Percentiles rank a stretch among this genome's conserved stretches.
Conservation (phyloP, 495 filamentous ascomycete genomes). For the Hypoxylon lienhwacheense region DNA sequence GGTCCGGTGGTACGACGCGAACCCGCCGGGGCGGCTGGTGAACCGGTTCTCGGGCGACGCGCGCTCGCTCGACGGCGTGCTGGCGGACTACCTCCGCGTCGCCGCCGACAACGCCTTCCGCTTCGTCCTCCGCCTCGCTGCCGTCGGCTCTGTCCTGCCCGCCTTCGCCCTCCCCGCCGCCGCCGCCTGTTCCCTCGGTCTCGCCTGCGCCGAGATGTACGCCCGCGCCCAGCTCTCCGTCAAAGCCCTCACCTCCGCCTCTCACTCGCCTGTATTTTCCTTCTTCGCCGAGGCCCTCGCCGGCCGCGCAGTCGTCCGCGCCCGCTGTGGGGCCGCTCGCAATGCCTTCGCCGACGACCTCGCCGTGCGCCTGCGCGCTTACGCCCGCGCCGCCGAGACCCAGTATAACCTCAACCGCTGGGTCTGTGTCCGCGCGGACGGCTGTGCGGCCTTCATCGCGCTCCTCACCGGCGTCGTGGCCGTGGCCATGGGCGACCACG, state of each 20-base stretch:
- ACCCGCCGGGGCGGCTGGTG: slow-evolving; percentile 82
- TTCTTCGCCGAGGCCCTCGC: slow-evolving; percentile 76
- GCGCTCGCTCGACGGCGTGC: slow-evolving; percentile 78
- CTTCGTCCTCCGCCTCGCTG: slow-evolving; percentile 41
- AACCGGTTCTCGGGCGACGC: slow-evolving; percentile 87
- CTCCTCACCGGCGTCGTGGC: slow-evolving; percentile 9
- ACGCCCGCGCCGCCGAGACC: slow-evolving; percentile 16
- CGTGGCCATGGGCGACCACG: slow-evolving; percentile 2
- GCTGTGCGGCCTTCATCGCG: slow-evolving; percentile 19
- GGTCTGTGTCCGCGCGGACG: slow-evolving; percentile 30
- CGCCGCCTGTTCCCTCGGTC: slow-evolving; percentile 64
- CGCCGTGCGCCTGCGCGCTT: slow-evolving; percentile 61
- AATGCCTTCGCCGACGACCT: slow-evolving; percentile 75
- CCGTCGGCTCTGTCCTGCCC: slow-evolving; percentile 75
- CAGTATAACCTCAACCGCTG: slow-evolving; percentile 69
- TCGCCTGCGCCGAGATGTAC: slow-evolving; percentile 72
- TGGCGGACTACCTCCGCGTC: slow-evolving; percentile 55
- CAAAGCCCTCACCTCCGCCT: slow-evolving; percentile 47
- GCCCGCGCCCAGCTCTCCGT: slow-evolving; percentile 76
- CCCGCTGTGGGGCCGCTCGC: slow-evolving; percentile 72
- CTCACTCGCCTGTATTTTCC: slow-evolving; percentile 80
- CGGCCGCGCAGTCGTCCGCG: slow-evolving; percentile 81
- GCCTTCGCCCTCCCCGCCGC: slow-evolving; percentile 53
- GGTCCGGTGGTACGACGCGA: slow-evolving; percentile 85
- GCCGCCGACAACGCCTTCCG: slow-evolving; percentile 62